A percentile compares a stretch with the other conserved stretches of the same genome.
Conservation (phyloP, 768 basidiomycete species). For the Pleurotus ostreatus region DNA sequence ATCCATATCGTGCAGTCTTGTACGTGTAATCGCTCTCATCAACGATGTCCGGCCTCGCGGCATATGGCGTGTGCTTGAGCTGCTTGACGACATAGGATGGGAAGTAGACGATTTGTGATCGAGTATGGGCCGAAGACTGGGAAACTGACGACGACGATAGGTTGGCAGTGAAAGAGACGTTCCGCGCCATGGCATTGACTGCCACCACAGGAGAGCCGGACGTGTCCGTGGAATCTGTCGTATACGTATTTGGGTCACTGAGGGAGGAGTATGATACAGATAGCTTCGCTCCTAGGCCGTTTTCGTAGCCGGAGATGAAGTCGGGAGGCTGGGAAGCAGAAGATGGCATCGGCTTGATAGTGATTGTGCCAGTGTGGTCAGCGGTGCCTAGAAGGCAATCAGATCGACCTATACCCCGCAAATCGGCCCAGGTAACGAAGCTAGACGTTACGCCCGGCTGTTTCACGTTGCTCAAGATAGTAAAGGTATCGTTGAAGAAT, state of each 20-base stretch:
- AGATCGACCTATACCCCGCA: not conserved
- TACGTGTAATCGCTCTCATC: slow-evolving; percentile 12
- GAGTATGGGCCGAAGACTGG: slow-evolving; percentile 5
- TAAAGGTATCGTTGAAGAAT: not conserved
- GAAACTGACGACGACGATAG: slow-evolving; percentile 10
- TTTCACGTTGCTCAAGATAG: not conserved
- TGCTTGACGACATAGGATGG: slow-evolving; percentile 12
- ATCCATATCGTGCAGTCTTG: slow-evolving; percentile 10
- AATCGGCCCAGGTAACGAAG: slow-evolving; percentile 6
- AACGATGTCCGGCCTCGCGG: not conserved
- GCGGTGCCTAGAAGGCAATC: slow-evolving; percentile 2
- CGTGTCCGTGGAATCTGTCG: not conserved
- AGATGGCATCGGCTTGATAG: not conserved
- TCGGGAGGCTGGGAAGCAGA: not conserved
- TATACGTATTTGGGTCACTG: slow-evolving; percentile 1
- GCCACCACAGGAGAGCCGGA: slow-evolving; percentile 6
- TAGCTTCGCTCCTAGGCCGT: slow-evolving; percentile 2
- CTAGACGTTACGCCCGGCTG: not conserved
- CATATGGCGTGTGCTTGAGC: slow-evolving; percentile 9
- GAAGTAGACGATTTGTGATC: slow-evolving; percentile 12
- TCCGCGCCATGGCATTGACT: slow-evolving; percentile 11
- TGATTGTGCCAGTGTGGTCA: not conserved
- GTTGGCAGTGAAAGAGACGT: slow-evolving; percentile 10
- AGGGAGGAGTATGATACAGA: not conserved
- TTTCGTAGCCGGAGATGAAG: not conserved